Conservation (phyloP, 805 yeast genomes). For the Candida nonsorbophila region DNA sequence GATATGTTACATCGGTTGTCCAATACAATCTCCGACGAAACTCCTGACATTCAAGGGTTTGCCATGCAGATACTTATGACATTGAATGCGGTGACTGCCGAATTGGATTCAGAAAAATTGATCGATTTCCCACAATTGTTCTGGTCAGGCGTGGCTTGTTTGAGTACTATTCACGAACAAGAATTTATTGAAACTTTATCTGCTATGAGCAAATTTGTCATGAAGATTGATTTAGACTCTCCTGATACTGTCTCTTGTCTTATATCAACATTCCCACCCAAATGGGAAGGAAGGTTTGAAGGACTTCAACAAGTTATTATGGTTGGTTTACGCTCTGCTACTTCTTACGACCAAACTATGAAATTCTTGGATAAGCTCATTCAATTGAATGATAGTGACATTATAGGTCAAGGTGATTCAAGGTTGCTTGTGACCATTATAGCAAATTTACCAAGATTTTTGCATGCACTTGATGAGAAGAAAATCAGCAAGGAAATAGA, state of each 20-base stretch:
- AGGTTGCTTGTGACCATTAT: slow-evolving; percentile 69
- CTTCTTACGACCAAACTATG: slow-evolving; percentile 73
- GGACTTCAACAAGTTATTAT: slow-evolving; percentile 78
- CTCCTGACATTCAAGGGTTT: slow-evolving; percentile 89
- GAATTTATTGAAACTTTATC: slow-evolving; percentile 88
- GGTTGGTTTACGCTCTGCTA: slow-evolving; percentile 79
- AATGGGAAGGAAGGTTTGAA: slow-evolving; percentile 92
- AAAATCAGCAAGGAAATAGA: slow-evolving; percentile 45
- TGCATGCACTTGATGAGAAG: slow-evolving; percentile 65
- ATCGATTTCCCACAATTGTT: slow-evolving; percentile 89
- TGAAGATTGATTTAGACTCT: slow-evolving; percentile 81
- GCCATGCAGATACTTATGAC: slow-evolving; percentile 98
- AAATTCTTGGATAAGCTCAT: slow-evolving; percentile 69
- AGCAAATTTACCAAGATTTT: slow-evolving; percentile 77
- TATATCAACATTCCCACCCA: slow-evolving; percentile 83
- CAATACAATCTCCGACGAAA: slow-evolving; percentile 86
- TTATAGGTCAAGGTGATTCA: slow-evolving; percentile 67
- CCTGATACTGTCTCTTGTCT: slow-evolving; percentile 81
- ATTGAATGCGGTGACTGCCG: slow-evolving; percentile 85
- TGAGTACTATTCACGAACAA: slow-evolving; percentile 85
- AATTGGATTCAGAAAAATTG: slow-evolving; percentile 68
- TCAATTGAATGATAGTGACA: slow-evolving; percentile 61
- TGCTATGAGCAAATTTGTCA: slow-evolving; percentile 72
- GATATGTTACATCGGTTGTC: slow-evolving; percentile 93
- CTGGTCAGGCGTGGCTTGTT: slow-evolving; percentile 92